Base-by-base conservation (phyloP, 2,329 filamentous ascomycete species). In the Diplodia mutila region DNA sequence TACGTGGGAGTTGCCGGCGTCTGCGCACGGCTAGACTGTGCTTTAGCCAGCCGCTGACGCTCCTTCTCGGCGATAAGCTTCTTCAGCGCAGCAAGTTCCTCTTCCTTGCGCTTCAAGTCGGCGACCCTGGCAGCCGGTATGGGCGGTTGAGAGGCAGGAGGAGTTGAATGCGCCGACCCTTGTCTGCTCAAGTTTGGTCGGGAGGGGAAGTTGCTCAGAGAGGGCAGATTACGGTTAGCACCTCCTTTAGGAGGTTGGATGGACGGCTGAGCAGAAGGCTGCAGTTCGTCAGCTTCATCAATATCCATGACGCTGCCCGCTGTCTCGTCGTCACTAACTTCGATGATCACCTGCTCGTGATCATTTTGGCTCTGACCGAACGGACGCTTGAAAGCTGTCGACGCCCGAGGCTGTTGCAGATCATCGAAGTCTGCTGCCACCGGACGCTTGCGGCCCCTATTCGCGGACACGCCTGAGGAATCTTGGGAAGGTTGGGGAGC, bases 271-370 rank as follows among this genome's bases (percentile, higher is more conserved):
- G 48, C 59, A 51, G 65, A 51, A 27, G 39, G 65, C 49, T 61
- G 54, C 61, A 32, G 42, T 34, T 53, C 61, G 32, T 78, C 80
- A 11, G 82, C 84, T 55, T 85, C 87, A 29, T 87, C 87, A 65
- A 90, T 83, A 39, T 91, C 89, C 87, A 90, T 91, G 67, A 89
- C 88, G 55, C 89, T 84, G 7, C 82, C 84, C 27, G 83, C 86
- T 32, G 76, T 82, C 68, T 90, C 88, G 70, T 90, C 87, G 32
- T 97, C 94, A 75, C 92, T 97, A 48, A 96, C 90, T 71, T 96
- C 88, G 71, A 97, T 97, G 48, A 97, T 86, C 64, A 97, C 86
- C 2, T 85, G 85, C 61, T 88, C 84, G 27, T 89, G 84, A 63
- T 85, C 81, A 59, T 74, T 74, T 27, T 75, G 82, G 55, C 82